Conservation (phyloP, 2,329 filamentous ascomycete genomes). For the Fusarium longipes region DNA sequence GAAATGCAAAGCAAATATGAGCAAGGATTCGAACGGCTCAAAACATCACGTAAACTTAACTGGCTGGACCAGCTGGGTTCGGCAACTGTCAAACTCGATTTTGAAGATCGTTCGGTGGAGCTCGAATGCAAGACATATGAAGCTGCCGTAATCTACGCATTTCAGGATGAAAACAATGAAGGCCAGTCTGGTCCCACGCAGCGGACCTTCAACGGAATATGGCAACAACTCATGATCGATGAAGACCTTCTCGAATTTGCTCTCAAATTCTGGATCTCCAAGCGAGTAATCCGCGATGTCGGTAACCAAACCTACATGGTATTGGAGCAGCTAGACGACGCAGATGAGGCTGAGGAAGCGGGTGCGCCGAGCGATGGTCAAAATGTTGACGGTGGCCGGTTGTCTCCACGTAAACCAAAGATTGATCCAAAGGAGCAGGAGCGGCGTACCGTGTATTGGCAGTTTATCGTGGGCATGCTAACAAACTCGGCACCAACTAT, state of each 20-base stretch:
- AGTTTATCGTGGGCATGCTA: constrained; percentile 94
- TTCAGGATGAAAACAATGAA: constrained; percentile 64
- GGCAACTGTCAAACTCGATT: constrained; percentile 81
- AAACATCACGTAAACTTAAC: constrained; percentile 84
- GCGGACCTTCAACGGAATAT: constrained; percentile 65
- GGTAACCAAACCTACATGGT: constrained; percentile 70
- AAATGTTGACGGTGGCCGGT: constrained; percentile 44
- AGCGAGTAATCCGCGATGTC: constrained; percentile 71
- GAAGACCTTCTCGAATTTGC: constrained; percentile 75
- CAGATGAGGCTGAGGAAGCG: constrained; percentile 43
- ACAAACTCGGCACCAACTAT: constrained; percentile 87
- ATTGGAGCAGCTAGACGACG: constrained; percentile 70
- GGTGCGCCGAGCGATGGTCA: constrained; percentile 48
- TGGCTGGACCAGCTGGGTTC: constrained; percentile 88
- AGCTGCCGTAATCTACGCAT: constrained; percentile 87
- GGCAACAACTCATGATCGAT: constrained; percentile 74
- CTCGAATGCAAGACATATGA: constrained; percentile 85
- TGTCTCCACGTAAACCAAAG: constrained; percentile 63
- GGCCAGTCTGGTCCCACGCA: constrained; percentile 51
- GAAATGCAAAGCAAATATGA: constrained; percentile 77
- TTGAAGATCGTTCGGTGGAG: constrained; percentile 80
- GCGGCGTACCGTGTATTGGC: constrained; percentile 78
- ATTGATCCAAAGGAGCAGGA: constrained; percentile 73
- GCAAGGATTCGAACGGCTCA: constrained; percentile 80
- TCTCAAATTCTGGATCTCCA: constrained; percentile 77